Evolutionary conservation across 495 filamentous ascomycete genomes (phyloP), one percentile per base, ranked within the genome.

Genomic region (Daldinia childiae): DNA sequence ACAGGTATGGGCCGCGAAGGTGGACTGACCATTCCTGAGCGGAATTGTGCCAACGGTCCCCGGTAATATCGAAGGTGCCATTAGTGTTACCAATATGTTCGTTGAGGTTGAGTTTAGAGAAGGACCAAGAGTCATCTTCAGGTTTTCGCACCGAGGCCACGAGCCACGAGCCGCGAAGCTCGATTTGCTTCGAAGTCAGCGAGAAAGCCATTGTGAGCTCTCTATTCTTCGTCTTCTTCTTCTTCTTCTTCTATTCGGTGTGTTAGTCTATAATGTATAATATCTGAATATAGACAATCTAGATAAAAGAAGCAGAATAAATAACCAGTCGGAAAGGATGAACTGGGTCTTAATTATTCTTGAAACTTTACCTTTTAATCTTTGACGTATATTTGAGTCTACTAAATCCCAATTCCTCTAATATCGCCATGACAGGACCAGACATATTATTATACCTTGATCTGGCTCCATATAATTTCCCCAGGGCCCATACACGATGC

Each of bases 1-100:
- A 62, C 24, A 72, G 64, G 17, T 55, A 48, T 0, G 69, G 34
- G 4, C 69, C 69, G 19, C 55, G 58, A 9, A 72, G 63, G 36
- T 57, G 45, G 9, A 55, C 45, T 5, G 76, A 74, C 45, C 59
- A 63, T 21, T 58, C 36, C 65, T 64, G 64, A 51, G 74, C 73
- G 8, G 9, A 64, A 38, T 73, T 68, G n/a, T 60, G 59, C 58
- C 58, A 72, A 24, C 56, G 41, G 39, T 58, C 64, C 43, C 45
- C 54, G 19, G 34, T 62, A 21, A 67, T 51, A 24, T 72, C 69
- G 58, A 72, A 72, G 9, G 21, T 34, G 32, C 69, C 63, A 29
- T 72, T 59, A 14, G 60, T 67, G 64, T 72, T 72, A 32, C 69
- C 69, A 45, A 72, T 39, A 29, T 72, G 55, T n/a, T 72, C 62